Percentiles rank a stretch among this genome's conserved stretches.
These are phyloP conservation scores for Lachancea fermentati DNA, from an alignment of 805 yeast genomes.

Conservation along the genomic window DNA sequence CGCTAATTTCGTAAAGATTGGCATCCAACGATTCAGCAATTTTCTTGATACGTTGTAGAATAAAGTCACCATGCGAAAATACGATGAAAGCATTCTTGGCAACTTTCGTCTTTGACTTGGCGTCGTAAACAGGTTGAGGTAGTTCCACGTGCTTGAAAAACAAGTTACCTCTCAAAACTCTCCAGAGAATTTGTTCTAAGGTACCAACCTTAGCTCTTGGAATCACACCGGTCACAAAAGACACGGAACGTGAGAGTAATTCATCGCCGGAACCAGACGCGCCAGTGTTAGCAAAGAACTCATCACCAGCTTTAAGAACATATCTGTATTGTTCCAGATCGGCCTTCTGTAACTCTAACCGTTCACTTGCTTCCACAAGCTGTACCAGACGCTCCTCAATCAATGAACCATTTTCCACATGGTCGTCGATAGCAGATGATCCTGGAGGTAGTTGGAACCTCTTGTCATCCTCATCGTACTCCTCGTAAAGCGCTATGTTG, in stretches of 20 bases:
- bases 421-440: constrained; percentile 66
- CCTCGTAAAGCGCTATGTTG: constrained; percentile 35
- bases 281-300: constrained; percentile 36
- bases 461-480: constrained; percentile 20
- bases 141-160: constrained; percentile 55
- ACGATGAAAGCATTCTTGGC: constrained; percentile 59
- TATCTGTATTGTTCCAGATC: constrained; percentile 59
- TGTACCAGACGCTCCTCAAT: constrained; percentile 72
- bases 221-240: constrained; percentile 55
- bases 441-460: constrained; percentile 32
- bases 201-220: constrained; percentile 51
- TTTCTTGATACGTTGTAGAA: constrained; percentile 54
- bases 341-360: constrained; percentile 48
- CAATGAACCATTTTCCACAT: constrained; percentile 53
- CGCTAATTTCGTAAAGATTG: constrained; percentile 51
- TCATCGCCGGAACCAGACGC: constrained; percentile 7
- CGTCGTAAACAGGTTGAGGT: constrained; percentile 50
- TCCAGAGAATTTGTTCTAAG: constrained; percentile 69
- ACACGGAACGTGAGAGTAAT: constrained; percentile 5
- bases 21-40: constrained; percentile 67
- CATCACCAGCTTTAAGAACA: constrained; percentile 45
- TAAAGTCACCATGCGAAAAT: constrained; percentile 63
- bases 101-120: constrained; percentile 43
- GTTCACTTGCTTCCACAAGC: constrained; percentile 62
- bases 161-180: constrained; percentile 68